phyloP scores from a whole-genome alignment of 768 basidiomycete species.

The Infundibulicybe gibba region DNA sequence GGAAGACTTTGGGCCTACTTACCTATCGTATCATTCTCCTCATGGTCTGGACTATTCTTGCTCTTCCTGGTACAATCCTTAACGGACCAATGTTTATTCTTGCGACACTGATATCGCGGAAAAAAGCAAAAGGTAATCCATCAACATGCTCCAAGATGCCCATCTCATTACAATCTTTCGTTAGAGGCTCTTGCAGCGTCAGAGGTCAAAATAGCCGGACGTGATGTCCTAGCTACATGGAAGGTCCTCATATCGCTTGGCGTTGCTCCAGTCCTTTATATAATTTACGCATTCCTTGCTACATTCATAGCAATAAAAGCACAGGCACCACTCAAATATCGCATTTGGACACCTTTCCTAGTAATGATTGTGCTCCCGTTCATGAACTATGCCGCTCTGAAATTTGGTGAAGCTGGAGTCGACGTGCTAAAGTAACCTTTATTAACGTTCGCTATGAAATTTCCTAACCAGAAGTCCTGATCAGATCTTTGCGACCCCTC shows the following conservation, averaged over 20 bases:
- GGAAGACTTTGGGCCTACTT: constrained; percentile 84
- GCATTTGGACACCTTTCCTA: constrained; percentile 73
- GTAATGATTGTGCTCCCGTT: constrained; percentile 75
- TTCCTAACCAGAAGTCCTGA: constrained; percentile 7
- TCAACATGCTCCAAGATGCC: no score
- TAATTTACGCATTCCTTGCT: constrained; percentile 78
- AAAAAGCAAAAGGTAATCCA: constrained; percentile 78
- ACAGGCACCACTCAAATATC: constrained; percentile 57
- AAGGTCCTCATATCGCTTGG: constrained; percentile 93
- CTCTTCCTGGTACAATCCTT: constrained; percentile 86
- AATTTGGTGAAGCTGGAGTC: constrained; percentile 97
- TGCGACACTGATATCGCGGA: constrained; percentile 82
- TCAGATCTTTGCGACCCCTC: constrained; percentile 85
- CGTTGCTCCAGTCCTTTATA: constrained; percentile 84
- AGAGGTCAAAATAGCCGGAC: constrained; percentile 90
- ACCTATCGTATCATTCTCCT: constrained; percentile 79
- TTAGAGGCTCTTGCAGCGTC: constrained; percentile 95
- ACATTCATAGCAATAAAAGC: constrained; percentile 69
- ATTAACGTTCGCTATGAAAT: not conserved
- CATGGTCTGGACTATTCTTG: constrained; percentile 75
- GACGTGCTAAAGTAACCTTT: constrained; percentile 83
- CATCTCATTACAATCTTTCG: not conserved
- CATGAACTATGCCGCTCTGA: constrained; percentile 90
- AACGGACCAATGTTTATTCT: constrained; percentile 93
- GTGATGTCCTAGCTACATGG: constrained; percentile 97